These are phyloP conservation scores for Dictyophora rubrovolvata DNA, from an alignment of 768 basidiomycete species.

Conservation along the genomic window DNA sequence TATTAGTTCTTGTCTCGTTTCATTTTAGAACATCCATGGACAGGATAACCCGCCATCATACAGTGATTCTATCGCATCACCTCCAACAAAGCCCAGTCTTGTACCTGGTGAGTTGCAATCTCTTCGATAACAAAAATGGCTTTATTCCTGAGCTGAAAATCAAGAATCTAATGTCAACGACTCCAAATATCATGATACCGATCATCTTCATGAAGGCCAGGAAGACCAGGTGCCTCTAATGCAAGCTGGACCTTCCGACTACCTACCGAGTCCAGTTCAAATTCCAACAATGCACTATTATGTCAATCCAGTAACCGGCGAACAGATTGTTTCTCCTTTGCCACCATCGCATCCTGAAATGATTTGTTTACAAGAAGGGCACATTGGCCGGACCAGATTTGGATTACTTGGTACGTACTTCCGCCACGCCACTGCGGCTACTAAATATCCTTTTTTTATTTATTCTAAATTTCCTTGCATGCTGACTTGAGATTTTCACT, in stretches of 20 bases:
- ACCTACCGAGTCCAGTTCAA: neutral
- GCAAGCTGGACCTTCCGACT: slow-evolving; percentile 1
- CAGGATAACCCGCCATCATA: slow-evolving; percentile 22
- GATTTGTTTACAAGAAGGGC: slow-evolving; percentile 69
- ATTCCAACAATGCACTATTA: slow-evolving; percentile 56
- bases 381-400: slow-evolving; percentile 51
- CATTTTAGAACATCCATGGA: neutral
- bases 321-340: slow-evolving; percentile 49
- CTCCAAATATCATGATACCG: neutral
- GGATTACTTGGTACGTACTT: slow-evolving; percentile 54
- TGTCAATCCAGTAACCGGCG: slow-evolving; percentile 48
- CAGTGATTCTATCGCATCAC: slow-evolving; percentile 8
- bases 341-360: slow-evolving; percentile 78
- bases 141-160: neutral
- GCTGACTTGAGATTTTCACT: neutral
- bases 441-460: neutral
- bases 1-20: neutral
- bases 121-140: neutral
- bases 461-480: neutral
- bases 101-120: neutral
- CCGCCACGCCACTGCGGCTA: neutral
- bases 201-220: neutral
- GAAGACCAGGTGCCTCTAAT: neutral
- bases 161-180: neutral
- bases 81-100: neutral